Percentiles rank a stretch among this genome's conserved stretches.
Evolutionary conservation across 139 green algal genomes (phyloP).

Genomic region (Coccomyxa sp.): DNA sequence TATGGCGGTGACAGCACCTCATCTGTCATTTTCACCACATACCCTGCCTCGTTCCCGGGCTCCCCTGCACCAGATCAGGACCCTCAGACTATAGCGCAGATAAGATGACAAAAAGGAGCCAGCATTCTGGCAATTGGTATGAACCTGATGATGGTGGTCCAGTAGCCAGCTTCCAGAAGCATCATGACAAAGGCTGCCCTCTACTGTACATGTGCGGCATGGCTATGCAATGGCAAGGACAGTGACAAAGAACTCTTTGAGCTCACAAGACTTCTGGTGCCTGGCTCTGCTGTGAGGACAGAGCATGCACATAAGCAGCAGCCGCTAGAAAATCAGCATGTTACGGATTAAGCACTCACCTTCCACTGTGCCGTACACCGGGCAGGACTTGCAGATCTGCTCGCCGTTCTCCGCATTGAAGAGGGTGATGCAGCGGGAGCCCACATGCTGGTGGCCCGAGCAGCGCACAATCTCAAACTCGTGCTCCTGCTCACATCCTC

Average conservation of each 20-base stretch:
- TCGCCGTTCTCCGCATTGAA: neutral
- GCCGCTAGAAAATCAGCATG: neutral
- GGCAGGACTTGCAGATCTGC: neutral
- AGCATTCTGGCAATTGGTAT: no score
- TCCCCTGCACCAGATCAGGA: neutral
- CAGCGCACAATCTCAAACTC: constrained; percentile 2
- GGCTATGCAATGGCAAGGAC: no score
- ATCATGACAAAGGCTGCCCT: no score
- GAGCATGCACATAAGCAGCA: no score
- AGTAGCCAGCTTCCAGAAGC: no score
- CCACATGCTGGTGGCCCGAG: neutral
- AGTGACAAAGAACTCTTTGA: neutral
- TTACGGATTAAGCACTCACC: neutral
- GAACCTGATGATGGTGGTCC: no score
- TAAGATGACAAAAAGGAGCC: no score
- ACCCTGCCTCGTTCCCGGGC: neutral
- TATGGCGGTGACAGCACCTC: neutral
- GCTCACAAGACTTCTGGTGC: neutral
- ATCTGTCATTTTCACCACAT: neutral
- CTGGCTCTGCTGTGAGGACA: no score
- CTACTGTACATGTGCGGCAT: no score
- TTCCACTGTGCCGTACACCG: neutral
- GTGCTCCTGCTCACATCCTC: neutral
- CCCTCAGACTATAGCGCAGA: no score
- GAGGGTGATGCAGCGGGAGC: neutral